Percentiles rank a stretch among this genome's conserved stretches.
Conservation (phyloP, 441 rosid genomes). For the Cnidoscolus chayamansa region DNA sequence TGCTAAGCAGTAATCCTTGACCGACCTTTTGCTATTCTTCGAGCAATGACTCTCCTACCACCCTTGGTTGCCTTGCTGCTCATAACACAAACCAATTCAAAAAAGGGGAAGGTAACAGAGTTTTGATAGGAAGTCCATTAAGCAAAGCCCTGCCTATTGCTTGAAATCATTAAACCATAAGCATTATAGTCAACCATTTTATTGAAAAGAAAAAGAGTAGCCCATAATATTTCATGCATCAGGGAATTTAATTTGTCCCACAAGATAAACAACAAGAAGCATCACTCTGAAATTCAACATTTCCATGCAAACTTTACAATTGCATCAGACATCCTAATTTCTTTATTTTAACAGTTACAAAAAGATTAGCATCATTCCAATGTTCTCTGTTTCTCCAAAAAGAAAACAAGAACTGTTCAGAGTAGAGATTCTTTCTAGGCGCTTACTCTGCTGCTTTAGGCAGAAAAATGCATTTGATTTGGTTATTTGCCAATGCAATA, state of each 20-base stretch:
- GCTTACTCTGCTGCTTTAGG: neutral
- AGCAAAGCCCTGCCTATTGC: neutral
- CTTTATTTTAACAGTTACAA: neutral
- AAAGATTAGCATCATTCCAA: neutral
- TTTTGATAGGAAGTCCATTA: neutral
- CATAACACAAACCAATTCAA: constrained; percentile 23
- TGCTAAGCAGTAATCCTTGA: constrained; percentile 76
- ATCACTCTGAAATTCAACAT: neutral
- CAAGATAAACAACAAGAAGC: constrained; percentile 1
- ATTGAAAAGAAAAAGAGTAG: neutral
- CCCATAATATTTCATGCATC: neutral
- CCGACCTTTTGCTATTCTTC: constrained; percentile 95
- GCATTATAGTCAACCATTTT: neutral
- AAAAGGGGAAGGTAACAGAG: neutral
- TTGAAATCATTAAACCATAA: neutral
- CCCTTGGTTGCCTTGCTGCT: constrained; percentile 97
- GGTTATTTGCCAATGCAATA: no score
- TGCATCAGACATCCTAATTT: neutral
- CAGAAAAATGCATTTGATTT: neutral
- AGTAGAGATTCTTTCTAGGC: neutral
- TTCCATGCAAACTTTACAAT: neutral
- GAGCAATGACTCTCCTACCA: constrained; percentile 90
- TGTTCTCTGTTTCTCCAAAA: neutral
- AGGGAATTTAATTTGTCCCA: neutral
- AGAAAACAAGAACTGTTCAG: no score